Evolutionary conservation across 2,329 filamentous ascomycete genomes (phyloP), one percentile per base, ranked within the genome.

Genomic region (Ophiosphaerella korrae): DNA sequence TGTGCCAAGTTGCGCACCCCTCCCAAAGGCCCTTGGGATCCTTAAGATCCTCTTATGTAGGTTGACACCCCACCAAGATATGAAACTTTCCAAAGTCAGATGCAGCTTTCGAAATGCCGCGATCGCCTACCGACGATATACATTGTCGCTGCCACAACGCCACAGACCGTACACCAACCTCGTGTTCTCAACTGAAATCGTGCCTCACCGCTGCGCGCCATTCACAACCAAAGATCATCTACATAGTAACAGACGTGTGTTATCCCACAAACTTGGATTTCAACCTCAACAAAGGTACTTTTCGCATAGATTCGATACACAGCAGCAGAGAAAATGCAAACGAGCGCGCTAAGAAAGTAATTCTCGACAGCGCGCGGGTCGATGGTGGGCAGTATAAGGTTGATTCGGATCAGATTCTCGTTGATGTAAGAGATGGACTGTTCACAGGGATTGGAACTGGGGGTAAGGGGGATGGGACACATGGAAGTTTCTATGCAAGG

Each of bases 371-470:
- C 24, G 41, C 8, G 6, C 42, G 31, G 8, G 32, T 46, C 14
- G 55, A 60, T 24, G 55, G 52, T 1, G 44, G 55, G 13, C 48
- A 52, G 9, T 58, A 56, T 21, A 54, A 57, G 3, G 51, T 63
- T 24, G 63, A 66, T 38, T 34, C 58, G 12, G 61, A 66, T 46
- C 64, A 60, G 43, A 63, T 66, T 5, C 58, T 66, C 16, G 61
- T 64, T 45, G 59, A 66, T 32, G 33, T 57, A 13, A 58, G 53
- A 29, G 36, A 53, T n/a, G 63, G 61, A 1, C 31, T 66, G 13
- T 66, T 63, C 16, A 62, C 52, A 4, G 61, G 61, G 4, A 66
- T 66, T 9, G 63, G 63, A 0, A 39, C 64, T 1, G 59, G 60
- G 9, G 60, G 56, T 5, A 55, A 52, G 11, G 52, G 55, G 8